Evolutionary conservation across 805 yeast species (phyloP), one percentile per base, ranked within the genome.

Genomic region (Monosporozyma aquatica): DNA sequence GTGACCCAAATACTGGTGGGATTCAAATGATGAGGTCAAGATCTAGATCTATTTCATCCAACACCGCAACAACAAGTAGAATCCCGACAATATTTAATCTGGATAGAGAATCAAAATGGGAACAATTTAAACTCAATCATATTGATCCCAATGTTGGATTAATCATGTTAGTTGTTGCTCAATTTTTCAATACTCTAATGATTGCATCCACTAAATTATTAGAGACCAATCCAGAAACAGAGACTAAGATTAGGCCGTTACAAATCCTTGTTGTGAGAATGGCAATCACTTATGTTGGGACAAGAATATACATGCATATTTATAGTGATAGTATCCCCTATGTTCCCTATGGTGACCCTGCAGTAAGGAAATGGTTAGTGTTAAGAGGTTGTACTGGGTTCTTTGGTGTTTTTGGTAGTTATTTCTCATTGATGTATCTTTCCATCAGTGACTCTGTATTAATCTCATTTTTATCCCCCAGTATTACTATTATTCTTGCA

Each of bases 381-480:
- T 37, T 74, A 4, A 68, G 96, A 46, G 95, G 95, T 0, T 38
- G 71, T 1, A 69, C 77, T 13, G 97, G 97, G 5, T 84, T 79
- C 51, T 58, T 82, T 44, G 95, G 95, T 3, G 94, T 87, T 5
- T 80, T 80, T 54, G 81, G 90, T 4, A 67, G 83, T 55, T 87
- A 85, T 59, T 84, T 70, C 56, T 76, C 95, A 1, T 65, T 87
- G 48, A 70, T 76, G 64, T 84, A 82, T 53, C 67, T 87, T 37
- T 74, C 85, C 40, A 71, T 87, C 5, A 79, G 89, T 9, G 96
- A 87, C 55, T 84, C 94, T 0, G 80, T 85, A 1, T 80, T 83
- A 13, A 80, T 87, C 40, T 77, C 90, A 2, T 87, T 87, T 51
- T 61, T 87, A 53, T 69, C 78, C 0, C 97, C 97, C 0, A 71